These are phyloP conservation scores for Neurospora tetrasperma DNA, from an alignment of 495 filamentous ascomycete genomes.

Conservation along the genomic window DNA sequence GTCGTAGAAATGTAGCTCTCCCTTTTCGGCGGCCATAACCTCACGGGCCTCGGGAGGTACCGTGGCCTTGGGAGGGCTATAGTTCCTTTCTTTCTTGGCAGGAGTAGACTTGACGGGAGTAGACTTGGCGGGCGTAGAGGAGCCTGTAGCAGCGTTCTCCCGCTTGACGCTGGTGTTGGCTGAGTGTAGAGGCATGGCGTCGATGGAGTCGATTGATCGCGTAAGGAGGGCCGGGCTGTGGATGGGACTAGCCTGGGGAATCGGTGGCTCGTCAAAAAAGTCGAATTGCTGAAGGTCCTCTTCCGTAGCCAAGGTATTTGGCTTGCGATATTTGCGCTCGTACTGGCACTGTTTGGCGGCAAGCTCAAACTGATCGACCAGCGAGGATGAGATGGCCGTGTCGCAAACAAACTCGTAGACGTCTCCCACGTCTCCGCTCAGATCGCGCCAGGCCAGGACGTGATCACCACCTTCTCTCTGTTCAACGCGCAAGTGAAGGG, in stretches of 20 bases:
- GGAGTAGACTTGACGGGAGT: constrained; percentile 4
- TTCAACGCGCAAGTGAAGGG: constrained; percentile 77
- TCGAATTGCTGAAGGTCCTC: constrained; percentile 70
- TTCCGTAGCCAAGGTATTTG: constrained; percentile 68
- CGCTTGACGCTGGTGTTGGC: constrained; percentile 26
- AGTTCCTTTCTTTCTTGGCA: constrained; percentile 26
- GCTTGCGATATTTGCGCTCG: constrained; percentile 83
- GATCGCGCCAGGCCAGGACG: constrained; percentile 86
- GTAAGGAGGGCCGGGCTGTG: constrained; percentile 48
- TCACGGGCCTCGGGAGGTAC: constrained; percentile 57
- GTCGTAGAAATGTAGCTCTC: constrained; percentile 90
- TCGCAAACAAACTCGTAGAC: constrained; percentile 97
- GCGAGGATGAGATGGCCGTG: constrained; percentile 50
- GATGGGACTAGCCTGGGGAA: constrained; percentile 72
- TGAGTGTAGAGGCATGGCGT: constrained; percentile 33
- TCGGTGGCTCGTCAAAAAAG: constrained; percentile 67
- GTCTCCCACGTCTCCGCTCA: constrained; percentile 88
- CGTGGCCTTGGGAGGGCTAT: constrained; percentile 36
- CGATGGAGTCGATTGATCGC: constrained; percentile 35
- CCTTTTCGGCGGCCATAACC: constrained; percentile 61
- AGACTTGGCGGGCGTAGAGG: constrained; percentile 13
- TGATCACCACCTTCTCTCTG: constrained; percentile 65
- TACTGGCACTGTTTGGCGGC: constrained; percentile 90
- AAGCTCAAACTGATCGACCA: constrained; percentile 70
- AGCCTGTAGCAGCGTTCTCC: constrained; percentile 13